phyloP scores from a whole-genome alignment of 2,329 filamentous ascomycete species.

The Colletotrichum truncatum region DNA sequence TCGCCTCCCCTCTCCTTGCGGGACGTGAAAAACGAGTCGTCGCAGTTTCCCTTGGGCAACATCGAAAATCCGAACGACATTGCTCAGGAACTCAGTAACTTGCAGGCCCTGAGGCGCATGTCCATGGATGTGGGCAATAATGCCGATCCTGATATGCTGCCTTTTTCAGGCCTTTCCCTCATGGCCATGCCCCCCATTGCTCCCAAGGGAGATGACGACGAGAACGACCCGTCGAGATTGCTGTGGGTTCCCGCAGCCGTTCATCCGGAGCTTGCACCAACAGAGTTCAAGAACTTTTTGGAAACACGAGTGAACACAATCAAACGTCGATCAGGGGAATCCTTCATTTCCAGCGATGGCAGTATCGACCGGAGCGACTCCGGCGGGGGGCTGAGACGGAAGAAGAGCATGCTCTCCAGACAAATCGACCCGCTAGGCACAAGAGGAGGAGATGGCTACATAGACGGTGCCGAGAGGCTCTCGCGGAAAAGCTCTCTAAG shows the following conservation, averaged over 20 bases:
- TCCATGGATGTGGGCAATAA: slow-evolving; percentile 90
- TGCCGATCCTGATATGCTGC: slow-evolving; percentile 78
- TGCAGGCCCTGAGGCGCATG: slow-evolving; percentile 90
- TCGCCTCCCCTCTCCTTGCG: slow-evolving; percentile 64
- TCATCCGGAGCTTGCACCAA: slow-evolving; percentile 93
- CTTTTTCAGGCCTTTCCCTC: slow-evolving; percentile 70
- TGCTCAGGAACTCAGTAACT: slow-evolving; percentile 89
- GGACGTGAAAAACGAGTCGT: slow-evolving; percentile 69
- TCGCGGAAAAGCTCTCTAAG: slow-evolving; percentile 76
- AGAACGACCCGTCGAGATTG: slow-evolving; percentile 86
- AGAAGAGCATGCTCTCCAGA: slow-evolving; percentile 94
- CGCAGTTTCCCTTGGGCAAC: slow-evolving; percentile 86
- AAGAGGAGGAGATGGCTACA: slow-evolving; percentile 69
- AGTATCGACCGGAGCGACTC: slow-evolving; percentile 61
- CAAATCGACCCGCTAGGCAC: slow-evolving; percentile 82
- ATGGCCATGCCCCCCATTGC: slow-evolving; percentile 78
- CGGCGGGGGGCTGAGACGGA: slow-evolving; percentile 74
- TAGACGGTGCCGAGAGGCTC: slow-evolving; percentile 84
- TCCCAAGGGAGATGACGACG: slow-evolving; percentile 78
- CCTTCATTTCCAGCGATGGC: slow-evolving; percentile 65
- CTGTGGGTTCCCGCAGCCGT: slow-evolving; percentile 97
- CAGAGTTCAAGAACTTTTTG: slow-evolving; percentile 95
- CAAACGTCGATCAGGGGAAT: slow-evolving; percentile 82
- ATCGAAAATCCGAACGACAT: slow-evolving; percentile 91
- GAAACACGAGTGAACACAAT: slow-evolving; percentile 94